Evolutionary conservation across 208 protist species (phyloP), one percentile per base, ranked within the genome.

Genomic region (Phytomonas sp.): DNA sequence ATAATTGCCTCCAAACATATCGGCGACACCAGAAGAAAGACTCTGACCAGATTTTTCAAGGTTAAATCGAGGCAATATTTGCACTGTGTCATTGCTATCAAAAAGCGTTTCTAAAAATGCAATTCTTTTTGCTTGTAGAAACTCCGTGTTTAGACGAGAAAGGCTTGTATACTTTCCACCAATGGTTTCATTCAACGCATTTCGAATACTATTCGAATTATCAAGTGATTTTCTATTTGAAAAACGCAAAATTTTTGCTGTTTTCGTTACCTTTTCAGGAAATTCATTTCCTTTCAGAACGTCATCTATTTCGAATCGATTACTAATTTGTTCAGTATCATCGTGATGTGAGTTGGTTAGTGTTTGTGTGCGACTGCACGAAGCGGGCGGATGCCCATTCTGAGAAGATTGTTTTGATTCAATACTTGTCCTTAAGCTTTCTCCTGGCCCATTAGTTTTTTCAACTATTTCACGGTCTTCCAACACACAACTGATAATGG

Each of bases 211-310:
- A 56, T 56, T 56, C 0, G 46, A 56, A 56, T 43, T 62, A 0
- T 70, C 26, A 34, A 43, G 53, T n/a, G 46, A 43, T 31, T 59
- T 62, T 59, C 28, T 62, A 20, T 15, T 70, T 26, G 67, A 70
- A n/a, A 70, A 70, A 32, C 53, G 67, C 26, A 67, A 46, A 26
- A 67, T 30, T 46, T 67, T 67, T 37, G 64, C n/a, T 62, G 62
- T 62, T 15, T 34, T 53, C 0, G 20, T 56, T 56, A 56, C 20
- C 13, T 26, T 26, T 23, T 56, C 46, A 26, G 46, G 20, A 23
- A 1, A 23, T 9, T 26, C 11, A 56, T 26, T 56, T 26, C 0
- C 5, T 26, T 56, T 11, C 20, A 56, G 5, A 56, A 23, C 20
- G 23, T 23, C 20, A 56, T 56, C 20, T 17, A 56, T 56, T 56